Evolutionary conservation across 2,329 filamentous ascomycete species (phyloP).

Genomic region (Penicillium sclerotiorum): DNA sequence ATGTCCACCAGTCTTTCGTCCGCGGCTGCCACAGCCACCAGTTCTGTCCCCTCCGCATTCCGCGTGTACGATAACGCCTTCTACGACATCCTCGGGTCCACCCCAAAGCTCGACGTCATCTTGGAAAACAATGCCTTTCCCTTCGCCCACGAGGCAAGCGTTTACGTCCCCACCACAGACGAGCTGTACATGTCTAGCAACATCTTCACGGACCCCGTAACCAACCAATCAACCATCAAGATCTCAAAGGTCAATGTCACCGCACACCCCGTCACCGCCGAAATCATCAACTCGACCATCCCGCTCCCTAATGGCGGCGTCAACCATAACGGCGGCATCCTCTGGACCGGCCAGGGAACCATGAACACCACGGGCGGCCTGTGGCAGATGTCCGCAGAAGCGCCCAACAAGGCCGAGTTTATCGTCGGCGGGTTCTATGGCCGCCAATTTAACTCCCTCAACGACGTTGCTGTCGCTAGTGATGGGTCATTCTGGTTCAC

Average conservation of each 20-base stretch:
- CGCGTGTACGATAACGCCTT: conserved; percentile 25
- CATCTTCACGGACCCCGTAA: conserved; percentile 26
- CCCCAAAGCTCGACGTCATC: conserved; percentile 42
- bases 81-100: conserved; percentile 37
- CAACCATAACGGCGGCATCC: conserved; percentile 46
- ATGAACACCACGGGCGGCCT: conserved; percentile 23
- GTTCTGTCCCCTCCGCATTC: conserved; percentile 27
- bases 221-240: conserved; percentile 21
- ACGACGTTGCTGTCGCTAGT: conserved; percentile 41
- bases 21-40: conserved; percentile 3
- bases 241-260: conserved; percentile 21
- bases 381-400: conserved; percentile 23
- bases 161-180: conserved; percentile 39
- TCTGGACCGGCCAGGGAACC: conserved; percentile 49
- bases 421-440: conserved; percentile 39
- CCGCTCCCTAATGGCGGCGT: conserved; percentile 55
- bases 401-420: conserved; percentile 28
- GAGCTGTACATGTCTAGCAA: conserved; percentile 47
- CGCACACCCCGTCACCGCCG: conserved; percentile 22
- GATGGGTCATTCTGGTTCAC: conserved; percentile 45
- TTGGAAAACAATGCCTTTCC: conserved; percentile 44
- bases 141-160: conserved; percentile 55
- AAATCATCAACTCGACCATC: conserved; percentile 42
- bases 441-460: conserved; percentile 32
- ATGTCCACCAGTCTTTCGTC: conserved; percentile 3